Evolutionary conservation across 2,329 filamentous ascomycete genomes (phyloP).

Genomic region (Penicillium fuscoglaucum): DNA sequence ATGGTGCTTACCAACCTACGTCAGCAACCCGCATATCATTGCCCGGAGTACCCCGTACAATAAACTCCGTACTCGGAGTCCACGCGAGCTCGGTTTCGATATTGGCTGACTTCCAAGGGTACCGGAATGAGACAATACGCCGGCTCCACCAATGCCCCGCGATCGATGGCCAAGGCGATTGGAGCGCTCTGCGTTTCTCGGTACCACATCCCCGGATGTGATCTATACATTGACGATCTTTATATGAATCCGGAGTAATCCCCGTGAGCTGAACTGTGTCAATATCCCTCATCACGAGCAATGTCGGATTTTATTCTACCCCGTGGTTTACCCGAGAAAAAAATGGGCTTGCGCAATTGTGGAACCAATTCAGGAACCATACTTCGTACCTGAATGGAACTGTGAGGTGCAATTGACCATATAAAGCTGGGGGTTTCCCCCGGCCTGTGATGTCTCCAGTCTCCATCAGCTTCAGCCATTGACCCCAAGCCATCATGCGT

Average conservation of each 20-base stretch:
- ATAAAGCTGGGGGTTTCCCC: constrained; percentile 3
- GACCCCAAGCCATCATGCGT: constrained; percentile 9
- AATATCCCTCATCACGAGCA: not conserved
- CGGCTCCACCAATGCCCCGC: constrained; percentile 10
- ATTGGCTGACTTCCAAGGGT: too few relatives aligned
- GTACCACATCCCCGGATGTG: not conserved
- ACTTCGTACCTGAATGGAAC: not conserved
- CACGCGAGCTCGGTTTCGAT: not conserved
- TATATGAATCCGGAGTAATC: not conserved
- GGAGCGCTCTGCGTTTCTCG: not conserved
- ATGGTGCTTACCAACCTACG: too few relatives aligned
- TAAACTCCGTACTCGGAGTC: not conserved
- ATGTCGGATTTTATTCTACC: not conserved
- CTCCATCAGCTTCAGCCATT: not conserved
- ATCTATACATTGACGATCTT: not conserved
- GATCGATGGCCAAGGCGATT: not conserved
- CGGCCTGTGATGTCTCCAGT: not conserved
- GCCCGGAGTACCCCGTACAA: too few relatives aligned
- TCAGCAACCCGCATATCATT: too few relatives aligned
- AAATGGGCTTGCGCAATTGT: not conserved
- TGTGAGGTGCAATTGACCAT: not conserved
- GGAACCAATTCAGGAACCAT: not conserved
- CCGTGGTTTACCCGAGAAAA: not conserved
- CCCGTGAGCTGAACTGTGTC: not conserved
- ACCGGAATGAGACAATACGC: constrained; percentile 13